These are phyloP conservation scores for Entomortierella beljakovae DNA, from an alignment of 192 early-diverging fungal genomes.

Conservation along the genomic window DNA sequence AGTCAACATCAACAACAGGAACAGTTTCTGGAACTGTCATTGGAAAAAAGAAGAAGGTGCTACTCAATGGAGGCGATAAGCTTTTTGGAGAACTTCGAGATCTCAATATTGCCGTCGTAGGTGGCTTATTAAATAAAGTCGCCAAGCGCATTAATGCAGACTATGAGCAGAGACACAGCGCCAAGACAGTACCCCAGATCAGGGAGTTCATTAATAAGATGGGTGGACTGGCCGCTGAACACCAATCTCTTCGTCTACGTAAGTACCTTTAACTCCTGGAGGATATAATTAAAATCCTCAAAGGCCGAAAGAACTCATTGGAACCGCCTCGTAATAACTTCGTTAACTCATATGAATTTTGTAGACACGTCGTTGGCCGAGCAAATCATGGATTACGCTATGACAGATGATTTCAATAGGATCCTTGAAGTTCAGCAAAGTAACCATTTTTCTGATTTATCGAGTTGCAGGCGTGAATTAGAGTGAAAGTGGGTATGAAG, in stretches of 20 bases:
- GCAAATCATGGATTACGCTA: conserved; percentile 82
- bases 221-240: conserved; percentile 84
- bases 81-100: conserved; percentile 87
- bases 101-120: conserved; percentile 93
- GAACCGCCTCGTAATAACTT: no score
- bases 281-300: conserved; percentile 8
- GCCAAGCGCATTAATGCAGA: conserved; percentile 88
- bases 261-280: conserved; percentile 19
- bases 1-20: conserved; percentile 22
- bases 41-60: conserved; percentile 77
- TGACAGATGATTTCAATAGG: conserved; percentile 83
- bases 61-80: conserved; percentile 83
- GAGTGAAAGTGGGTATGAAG: no score
- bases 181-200: conserved; percentile 91
- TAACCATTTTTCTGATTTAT: conserved; percentile 27
- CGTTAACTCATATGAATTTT: neutral
- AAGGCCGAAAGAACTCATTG: no score
- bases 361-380: conserved; percentile 85
- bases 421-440: conserved; percentile 93
- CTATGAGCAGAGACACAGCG: conserved; percentile 91
- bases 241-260: conserved; percentile 86
- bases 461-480: no score
- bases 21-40: conserved; percentile 37
- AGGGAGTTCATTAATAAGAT: conserved; percentile 93
- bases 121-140: conserved; percentile 82